A percentile compares a stretch with the other conserved stretches of the same genome.
These are phyloP conservation scores for Daldinia decipiens DNA, from an alignment of 495 filamentous ascomycete genomes.

Conservation along the genomic window DNA sequence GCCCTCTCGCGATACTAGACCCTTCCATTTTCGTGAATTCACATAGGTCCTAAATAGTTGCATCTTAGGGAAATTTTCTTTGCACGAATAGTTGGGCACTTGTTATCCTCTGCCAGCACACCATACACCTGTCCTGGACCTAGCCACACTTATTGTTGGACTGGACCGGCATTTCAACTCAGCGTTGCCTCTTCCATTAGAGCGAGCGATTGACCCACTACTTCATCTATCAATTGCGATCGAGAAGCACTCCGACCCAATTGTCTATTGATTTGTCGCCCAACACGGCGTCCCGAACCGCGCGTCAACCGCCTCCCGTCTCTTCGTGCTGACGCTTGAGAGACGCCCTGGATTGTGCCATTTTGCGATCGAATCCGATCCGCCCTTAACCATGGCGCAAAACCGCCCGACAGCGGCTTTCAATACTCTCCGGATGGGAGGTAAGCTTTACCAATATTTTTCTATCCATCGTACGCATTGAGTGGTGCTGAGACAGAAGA, in stretches of 20 bases:
- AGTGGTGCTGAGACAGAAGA: slow-evolving; percentile 34
- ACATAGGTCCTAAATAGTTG: slow-evolving; percentile 38
- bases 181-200: slow-evolving; percentile 30
- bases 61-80: slow-evolving; percentile 30
- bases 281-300: slow-evolving; percentile 57
- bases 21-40: slow-evolving; percentile 35
- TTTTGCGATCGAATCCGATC: slow-evolving; percentile 45
- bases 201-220: slow-evolving; percentile 39
- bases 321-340: slow-evolving; percentile 49
- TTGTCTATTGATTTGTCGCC: slow-evolving; percentile 54
- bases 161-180: slow-evolving; percentile 42
- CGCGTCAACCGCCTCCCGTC: slow-evolving; percentile 45
- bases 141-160: slow-evolving; percentile 17
- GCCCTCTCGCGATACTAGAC: slow-evolving; percentile 44
- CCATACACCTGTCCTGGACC: slow-evolving; percentile 13
- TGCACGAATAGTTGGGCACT: slow-evolving; percentile 12
- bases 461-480: slow-evolving; percentile 13
- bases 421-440: slow-evolving; percentile 65
- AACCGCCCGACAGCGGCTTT: slow-evolving; percentile 62
- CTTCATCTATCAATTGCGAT: slow-evolving; percentile 47
- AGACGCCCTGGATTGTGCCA: slow-evolving; percentile 44
- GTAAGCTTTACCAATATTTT: slow-evolving; percentile 49
- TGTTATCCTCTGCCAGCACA: slow-evolving; percentile 5
- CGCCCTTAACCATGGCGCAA: slow-evolving; percentile 57
- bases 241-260: slow-evolving; percentile 43